Evolutionary conservation across 129 eudicot species (phyloP).

Genomic region (Dittrichia graveolens): DNA sequence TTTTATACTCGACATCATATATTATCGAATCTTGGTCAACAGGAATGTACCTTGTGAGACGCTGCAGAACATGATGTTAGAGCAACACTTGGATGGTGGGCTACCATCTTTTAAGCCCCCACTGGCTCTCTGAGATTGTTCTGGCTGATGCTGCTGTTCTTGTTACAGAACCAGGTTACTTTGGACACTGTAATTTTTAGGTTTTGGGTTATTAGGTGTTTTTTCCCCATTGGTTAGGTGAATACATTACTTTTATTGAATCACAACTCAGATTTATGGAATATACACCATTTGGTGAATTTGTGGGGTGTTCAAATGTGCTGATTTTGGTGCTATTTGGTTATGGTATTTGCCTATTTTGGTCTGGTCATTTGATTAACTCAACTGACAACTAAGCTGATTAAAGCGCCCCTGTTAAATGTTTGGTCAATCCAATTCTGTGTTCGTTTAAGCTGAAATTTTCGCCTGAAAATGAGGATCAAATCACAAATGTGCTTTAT

Average conservation of each 20-base stretch:
- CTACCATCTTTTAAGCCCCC: not conserved
- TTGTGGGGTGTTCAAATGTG: not conserved
- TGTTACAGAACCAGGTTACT: constrained; percentile 13
- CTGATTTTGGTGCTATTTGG: not conserved
- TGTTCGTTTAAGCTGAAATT: too few species aligned
- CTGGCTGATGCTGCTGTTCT: not conserved
- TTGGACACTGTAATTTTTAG: constrained; percentile 32
- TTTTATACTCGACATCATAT: not conserved
- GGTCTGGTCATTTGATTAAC: not conserved
- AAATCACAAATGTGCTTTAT: too few species aligned
- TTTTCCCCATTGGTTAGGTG: constrained; percentile 29
- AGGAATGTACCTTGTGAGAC: constrained; percentile 26
- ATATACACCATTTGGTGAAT: constrained; percentile 7
- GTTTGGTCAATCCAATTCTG: too few species aligned
- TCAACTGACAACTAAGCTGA: not conserved
- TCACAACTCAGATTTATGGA: constrained; percentile 29
- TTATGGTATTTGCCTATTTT: not conserved
- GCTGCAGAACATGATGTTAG: constrained; percentile 14
- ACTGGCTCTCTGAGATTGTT: not conserved
- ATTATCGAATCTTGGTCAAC: constrained; percentile 8
- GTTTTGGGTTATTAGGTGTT: constrained; percentile 22
- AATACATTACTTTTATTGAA: constrained; percentile 32
- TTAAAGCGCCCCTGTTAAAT: too few species aligned
- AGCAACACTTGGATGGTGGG: constrained; percentile 12
- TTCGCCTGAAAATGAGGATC: too few species aligned